These are phyloP conservation scores for Diaporthe aspalathi DNA, from an alignment of 2,329 filamentous ascomycete species.

Conservation along the genomic window DNA sequence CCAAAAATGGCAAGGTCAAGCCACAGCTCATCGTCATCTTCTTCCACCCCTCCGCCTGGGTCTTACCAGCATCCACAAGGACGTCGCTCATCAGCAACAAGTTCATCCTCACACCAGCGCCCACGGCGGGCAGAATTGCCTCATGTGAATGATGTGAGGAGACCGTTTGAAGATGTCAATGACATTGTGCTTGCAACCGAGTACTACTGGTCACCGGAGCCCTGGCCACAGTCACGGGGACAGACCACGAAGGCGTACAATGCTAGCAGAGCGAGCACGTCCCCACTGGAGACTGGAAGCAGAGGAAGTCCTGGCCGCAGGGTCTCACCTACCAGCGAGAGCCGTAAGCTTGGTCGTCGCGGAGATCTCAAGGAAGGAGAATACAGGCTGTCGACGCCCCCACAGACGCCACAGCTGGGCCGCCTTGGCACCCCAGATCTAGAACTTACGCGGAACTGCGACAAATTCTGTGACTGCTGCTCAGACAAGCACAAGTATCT, in stretches of 20 bases:
- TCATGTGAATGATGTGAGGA: background rate
- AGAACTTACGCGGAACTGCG: constrained; percentile 16
- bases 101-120: background rate
- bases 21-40: background rate
- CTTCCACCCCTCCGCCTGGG: background rate
- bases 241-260: background rate
- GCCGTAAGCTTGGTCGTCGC: background rate
- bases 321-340: background rate
- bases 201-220: constrained; percentile 8
- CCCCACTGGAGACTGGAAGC: background rate
- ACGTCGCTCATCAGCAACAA: constrained; percentile 4
- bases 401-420: constrained; percentile 31
- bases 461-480: constrained; percentile 36
- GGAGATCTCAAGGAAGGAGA: constrained; percentile 10
- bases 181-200: constrained; percentile 28
- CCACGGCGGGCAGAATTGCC: background rate
- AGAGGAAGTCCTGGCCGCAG: background rate
- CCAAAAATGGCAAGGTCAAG: constrained; percentile 17
- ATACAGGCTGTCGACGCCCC: constrained; percentile 13
- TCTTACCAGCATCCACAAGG: background rate
- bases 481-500: constrained; percentile 18
- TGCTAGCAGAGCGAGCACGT: background rate
- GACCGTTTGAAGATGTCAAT: constrained; percentile 26
- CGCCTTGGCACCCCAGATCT: constrained; percentile 37
- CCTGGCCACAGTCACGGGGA: background rate